A percentile compares a stretch with the other conserved stretches of the same genome.
These are phyloP conservation scores for Dendryphion nanum DNA, from an alignment of 2,329 filamentous ascomycete species.

Conservation along the genomic window DNA sequence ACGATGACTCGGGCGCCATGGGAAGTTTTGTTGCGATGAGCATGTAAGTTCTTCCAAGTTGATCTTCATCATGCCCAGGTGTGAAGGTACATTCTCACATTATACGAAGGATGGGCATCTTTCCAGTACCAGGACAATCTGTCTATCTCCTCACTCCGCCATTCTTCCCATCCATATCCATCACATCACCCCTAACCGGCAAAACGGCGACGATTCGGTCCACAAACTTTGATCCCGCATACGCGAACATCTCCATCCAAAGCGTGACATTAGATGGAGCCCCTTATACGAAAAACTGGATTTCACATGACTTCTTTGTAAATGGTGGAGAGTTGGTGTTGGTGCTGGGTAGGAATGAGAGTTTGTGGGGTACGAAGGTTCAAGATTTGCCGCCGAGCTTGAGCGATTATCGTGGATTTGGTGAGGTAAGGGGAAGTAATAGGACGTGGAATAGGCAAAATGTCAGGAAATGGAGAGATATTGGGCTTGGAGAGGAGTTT, in stretches of 20 bases:
- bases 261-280: slow-evolving; percentile 40
- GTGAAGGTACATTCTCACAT: too few relatives aligned
- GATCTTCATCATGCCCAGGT: too few relatives aligned
- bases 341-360: slow-evolving; percentile 41
- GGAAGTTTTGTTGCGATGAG: slow-evolving; percentile 41
- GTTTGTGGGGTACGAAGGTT: slow-evolving; percentile 41
- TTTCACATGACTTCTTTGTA: slow-evolving; percentile 43
- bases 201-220: slow-evolving; percentile 40
- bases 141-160: slow-evolving; percentile 50
- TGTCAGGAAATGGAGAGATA: too few relatives aligned
- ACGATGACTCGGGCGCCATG: slow-evolving; percentile 49
- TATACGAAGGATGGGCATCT: slow-evolving; percentile 46
- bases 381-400: slow-evolving; percentile 45
- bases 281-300: slow-evolving; percentile 43
- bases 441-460: too few relatives aligned
- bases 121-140: slow-evolving; percentile 49
- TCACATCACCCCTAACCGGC: slow-evolving; percentile 37
- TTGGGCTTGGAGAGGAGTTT: too few relatives aligned
- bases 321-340: slow-evolving; percentile 43
- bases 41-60: too few relatives aligned
- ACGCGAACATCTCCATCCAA: slow-evolving; percentile 43
- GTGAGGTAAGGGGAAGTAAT: too few relatives aligned
- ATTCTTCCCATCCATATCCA: slow-evolving; percentile 42
- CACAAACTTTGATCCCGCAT: slow-evolving; percentile 40
- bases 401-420: too few relatives aligned